Base-by-base conservation (phyloP, 2,329 filamentous ascomycete species). In the Plenodomus biglobosus region DNA sequence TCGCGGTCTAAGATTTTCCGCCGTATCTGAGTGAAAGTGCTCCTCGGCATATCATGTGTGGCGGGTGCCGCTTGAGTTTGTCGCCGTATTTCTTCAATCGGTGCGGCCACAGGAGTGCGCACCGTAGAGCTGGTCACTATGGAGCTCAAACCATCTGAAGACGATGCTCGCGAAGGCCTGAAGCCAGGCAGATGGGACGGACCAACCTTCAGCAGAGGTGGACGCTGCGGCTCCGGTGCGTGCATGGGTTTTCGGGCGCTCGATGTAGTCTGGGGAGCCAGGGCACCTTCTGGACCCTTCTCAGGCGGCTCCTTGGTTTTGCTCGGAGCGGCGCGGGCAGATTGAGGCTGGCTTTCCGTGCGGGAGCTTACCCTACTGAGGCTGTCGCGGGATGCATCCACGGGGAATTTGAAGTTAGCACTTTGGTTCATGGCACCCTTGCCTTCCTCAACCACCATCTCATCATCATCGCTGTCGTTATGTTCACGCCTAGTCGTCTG, bases 1-100 rank as follows among this genome's bases (percentile, higher is more conserved):
- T 97, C 92, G 65, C 92, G 94, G 69, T 89, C 95, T 38, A 97
- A 76, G 7, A 99, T 86, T 65, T 92, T 91, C 62, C 90, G 88
- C 53, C 87, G 85, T 78, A 96, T 87, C 59, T 88, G 86, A 41
- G 70, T 64, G 22, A 70, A 62, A 3, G 66, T 56, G 30, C 53
- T 67, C 18, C 57, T 65, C 13, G 76, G 75, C 44, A 80, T 67
- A 53, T 73, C 72, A 47, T 69, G 62, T 24, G 52, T 49, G 5
- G 66, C 68, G 18, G 61, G 50, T 3, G 48, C 57, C 4, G 48
- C 41, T 10, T 59, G 55, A 7, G 49, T 45, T 20, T 59, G 58
- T 11, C 60, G 60, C 38, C 63, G 61, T 3, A 66, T 52, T 41
- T 71, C 64, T 17, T 69, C 61, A 30, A 72, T 69, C 3, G 66